A percentile compares a stretch with the other conserved stretches of the same genome.
Evolutionary conservation across 73 alveolate genomes (phyloP).

Genomic region (Paramecium bursaria): DNA sequence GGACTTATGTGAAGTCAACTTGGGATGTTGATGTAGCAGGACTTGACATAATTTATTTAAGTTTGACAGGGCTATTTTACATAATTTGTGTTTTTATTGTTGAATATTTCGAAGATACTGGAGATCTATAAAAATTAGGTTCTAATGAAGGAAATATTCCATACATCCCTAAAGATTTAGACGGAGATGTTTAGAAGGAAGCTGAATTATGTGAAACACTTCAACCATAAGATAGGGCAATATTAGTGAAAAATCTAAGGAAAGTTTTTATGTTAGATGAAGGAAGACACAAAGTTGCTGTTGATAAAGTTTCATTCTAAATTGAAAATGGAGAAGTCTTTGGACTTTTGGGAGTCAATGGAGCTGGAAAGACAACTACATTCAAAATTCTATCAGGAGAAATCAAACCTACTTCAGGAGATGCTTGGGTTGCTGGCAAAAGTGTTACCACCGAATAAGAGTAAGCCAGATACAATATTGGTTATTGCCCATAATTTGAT

Average conservation of each 20-base stretch:
- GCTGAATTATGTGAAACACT: constrained; percentile 35
- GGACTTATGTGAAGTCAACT: constrained; percentile 2
- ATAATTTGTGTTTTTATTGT: constrained; percentile 58
- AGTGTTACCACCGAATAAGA: constrained; percentile 84
- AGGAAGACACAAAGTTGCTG: constrained; percentile 85
- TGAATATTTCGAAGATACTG: constrained; percentile 66
- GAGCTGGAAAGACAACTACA: constrained; percentile 99
- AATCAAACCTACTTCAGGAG: constrained; percentile 87
- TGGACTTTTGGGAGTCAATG: constrained; percentile 97
- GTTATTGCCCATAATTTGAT: constrained; percentile 98
- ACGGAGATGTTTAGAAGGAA: constrained; percentile 76
- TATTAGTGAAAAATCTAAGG: constrained; percentile 72
- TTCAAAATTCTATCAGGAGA: constrained; percentile 96
- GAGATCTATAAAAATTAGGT: constrained; percentile 45
- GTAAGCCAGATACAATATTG: constrained; percentile 90
- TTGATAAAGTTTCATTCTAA: constrained; percentile 89
- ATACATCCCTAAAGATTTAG: constrained; percentile 6
- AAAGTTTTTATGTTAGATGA: constrained; percentile 71
- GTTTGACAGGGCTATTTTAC: constrained; percentile 60
- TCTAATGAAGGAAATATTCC: constrained; percentile 43
- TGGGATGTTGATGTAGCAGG: constrained; percentile 71
- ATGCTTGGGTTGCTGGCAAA: constrained; percentile 86
- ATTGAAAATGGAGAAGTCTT: constrained; percentile 97
- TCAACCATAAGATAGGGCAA: constrained; percentile 72
- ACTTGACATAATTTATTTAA: constrained; percentile 55